Evolutionary conservation across 2,329 filamentous ascomycete genomes (phyloP), one percentile per base, ranked within the genome.

Genomic region (Boeremia exigua): DNA sequence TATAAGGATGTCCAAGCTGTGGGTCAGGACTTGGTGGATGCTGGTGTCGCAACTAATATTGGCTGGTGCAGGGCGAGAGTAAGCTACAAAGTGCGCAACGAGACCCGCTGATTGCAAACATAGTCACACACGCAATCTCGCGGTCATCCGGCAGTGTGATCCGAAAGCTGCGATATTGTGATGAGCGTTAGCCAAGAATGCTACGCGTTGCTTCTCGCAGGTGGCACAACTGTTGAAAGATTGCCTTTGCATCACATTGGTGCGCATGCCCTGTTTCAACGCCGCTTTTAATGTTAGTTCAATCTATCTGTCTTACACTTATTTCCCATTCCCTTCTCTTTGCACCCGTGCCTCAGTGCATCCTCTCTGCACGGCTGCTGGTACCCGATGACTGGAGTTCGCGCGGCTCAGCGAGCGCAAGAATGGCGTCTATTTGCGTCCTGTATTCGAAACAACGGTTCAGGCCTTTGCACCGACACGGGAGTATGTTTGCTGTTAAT

Each of bases 1-100:
- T 78, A 74, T 51, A 76, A 76, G 51, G 68, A 77, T 48, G 71
- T 78, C 10, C 67, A 71, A 57, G 63, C 67, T 29, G 75, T 77
- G 2, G 69, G 66, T 6, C 67, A 68, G 34, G 75, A 77, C 61
- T 54, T 78, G 58, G 69, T 67, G 12, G 50, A 58, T 19, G 66
- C 68, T 33, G 75, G 71, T 12, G 70, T 69, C 43, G 72, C 69
- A 10, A 60, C 59, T 45, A 54, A 73, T 10, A 60, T 68, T 32
- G 75, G 75, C 1, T 73, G 69, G 68, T 75, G 68, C 57, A 54
- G 65, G 48, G 67, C 73, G 34, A 61, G 67, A 54, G 69, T 77
- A 6, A 74, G 70, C 46, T 77, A 78, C 55, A 77, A 77, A 63
- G 72, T 76, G 10, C 65, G 74, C 56, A 69, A 68, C 51, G 74